phyloP scores from a whole-genome alignment of 108 stramenopile species.

The Discostella pseudostelligera region DNA sequence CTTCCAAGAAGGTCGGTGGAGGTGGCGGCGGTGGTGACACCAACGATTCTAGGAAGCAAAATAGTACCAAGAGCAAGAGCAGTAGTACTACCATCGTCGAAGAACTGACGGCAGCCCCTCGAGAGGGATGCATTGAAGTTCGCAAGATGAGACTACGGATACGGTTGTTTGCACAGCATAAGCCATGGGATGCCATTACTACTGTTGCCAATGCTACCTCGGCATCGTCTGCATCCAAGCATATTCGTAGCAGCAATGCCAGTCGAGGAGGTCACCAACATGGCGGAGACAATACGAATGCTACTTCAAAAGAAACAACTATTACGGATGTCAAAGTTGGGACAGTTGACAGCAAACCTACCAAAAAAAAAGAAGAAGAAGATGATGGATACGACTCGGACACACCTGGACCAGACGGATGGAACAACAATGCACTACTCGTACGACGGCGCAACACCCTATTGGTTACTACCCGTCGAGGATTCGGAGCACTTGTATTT shows the following conservation, averaged over 20 bases:
- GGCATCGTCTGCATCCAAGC: neutral
- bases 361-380: neutral
- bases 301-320: too few relatives aligned
- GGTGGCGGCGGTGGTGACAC: neutral
- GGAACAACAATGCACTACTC: constrained; percentile 47
- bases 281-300: too few relatives aligned
- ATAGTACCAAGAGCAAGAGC: neutral
- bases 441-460: constrained; percentile 42
- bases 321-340: neutral
- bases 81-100: constrained; percentile 1
- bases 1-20: neutral
- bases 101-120: constrained; percentile 37
- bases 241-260: neutral
- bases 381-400: constrained; percentile 4
- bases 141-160: constrained; percentile 40
- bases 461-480: constrained; percentile 38
- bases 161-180: constrained; percentile 34
- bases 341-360: neutral
- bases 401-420: constrained; percentile 36
- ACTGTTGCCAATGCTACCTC: neutral
- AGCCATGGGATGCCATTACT: constrained; percentile 11
- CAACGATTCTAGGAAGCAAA: neutral
- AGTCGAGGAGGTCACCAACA: too few relatives aligned
- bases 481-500: constrained; percentile 40
- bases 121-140: constrained; percentile 43